Evolutionary conservation across 345 rosid species (phyloP).

Genomic region (Acer negundo): DNA sequence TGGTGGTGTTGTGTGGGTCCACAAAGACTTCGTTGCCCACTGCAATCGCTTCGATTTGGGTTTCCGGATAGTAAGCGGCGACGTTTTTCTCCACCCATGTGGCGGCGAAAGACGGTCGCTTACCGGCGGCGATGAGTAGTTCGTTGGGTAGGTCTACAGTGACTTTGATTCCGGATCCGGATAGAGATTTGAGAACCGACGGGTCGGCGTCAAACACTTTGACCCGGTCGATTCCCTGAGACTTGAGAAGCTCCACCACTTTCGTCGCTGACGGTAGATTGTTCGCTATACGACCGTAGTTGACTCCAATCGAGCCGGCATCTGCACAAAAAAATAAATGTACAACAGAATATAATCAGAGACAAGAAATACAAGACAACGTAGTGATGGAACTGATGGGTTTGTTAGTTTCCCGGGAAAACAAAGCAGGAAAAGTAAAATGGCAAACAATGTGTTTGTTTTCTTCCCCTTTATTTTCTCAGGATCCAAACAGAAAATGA

Average conservation of each 20-base stretch:
- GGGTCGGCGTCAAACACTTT: conserved; percentile 86
- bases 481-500: background rate
- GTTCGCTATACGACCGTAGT: conserved; percentile 87
- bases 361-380: background rate
- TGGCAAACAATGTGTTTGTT: background rate
- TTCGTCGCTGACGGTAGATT: conserved; percentile 74
- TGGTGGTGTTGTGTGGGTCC: conserved; percentile 76
- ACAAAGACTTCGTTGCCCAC: conserved; percentile 96
- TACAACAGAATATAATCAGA: background rate
- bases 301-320: conserved; percentile 81
- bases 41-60: conserved; percentile 86
- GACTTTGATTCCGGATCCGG: conserved; percentile 78
- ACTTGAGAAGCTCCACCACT: conserved; percentile 71
- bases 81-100: conserved; percentile 78
- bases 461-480: background rate
- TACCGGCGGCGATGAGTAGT: conserved; percentile 64
- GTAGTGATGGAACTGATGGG: too few species aligned
- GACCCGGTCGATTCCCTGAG: conserved; percentile 68
- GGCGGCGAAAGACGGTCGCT: conserved; percentile 50
- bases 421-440: background rate
- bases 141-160: conserved; percentile 89
- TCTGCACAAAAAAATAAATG: conserved; percentile 36
- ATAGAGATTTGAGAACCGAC: conserved; percentile 69
- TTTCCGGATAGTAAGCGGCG: conserved; percentile 64
- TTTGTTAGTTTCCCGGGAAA: background rate